A percentile compares a stretch with the other conserved stretches of the same genome.
Conservation (phyloP, 2,329 filamentous ascomycete species). For the Colletotrichum sidae region DNA sequence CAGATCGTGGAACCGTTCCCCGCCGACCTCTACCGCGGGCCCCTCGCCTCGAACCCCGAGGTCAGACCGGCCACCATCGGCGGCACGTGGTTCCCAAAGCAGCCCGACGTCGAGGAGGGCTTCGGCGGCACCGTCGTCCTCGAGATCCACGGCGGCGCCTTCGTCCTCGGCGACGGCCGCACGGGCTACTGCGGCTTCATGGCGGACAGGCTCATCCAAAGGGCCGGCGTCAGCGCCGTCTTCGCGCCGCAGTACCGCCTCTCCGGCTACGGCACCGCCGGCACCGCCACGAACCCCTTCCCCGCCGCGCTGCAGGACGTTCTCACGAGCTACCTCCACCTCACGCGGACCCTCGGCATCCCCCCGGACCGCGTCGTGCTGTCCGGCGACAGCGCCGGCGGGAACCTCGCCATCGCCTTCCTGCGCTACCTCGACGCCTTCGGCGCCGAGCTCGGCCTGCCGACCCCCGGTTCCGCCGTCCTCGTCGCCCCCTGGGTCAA, state of each 20-base stretch:
- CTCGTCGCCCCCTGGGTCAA: conserved; percentile 26
- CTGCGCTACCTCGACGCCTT: conserved; percentile 44
- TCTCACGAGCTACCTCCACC: conserved; percentile 45
- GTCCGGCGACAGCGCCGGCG: conserved; percentile 49
- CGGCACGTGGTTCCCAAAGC: conserved; percentile 41
- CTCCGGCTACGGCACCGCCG: conserved; percentile 34
- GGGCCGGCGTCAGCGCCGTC: conserved; percentile 41
- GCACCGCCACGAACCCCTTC: conserved; percentile 37
- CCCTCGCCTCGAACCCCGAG: conserved; percentile 27
- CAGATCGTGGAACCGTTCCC: conserved; percentile 37
- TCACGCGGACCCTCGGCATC: conserved; percentile 41
- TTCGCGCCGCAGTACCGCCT: conserved; percentile 49
- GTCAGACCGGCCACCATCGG: conserved; percentile 39
- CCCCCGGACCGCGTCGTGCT: conserved; percentile 44
- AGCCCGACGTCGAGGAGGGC: conserved; percentile 30
- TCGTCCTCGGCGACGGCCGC: conserved; percentile 46
- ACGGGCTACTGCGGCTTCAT: conserved; percentile 44
- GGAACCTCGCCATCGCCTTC: conserved; percentile 45
- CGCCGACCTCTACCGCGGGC: conserved; percentile 37
- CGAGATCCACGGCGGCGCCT: conserved; percentile 49
- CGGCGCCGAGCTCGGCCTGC: neutral
- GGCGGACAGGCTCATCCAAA: conserved; percentile 40
- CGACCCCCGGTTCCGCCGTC: neutral
- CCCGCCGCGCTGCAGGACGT: conserved; percentile 48
- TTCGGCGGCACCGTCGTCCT: conserved; percentile 39